These are phyloP conservation scores for Sugiyamaella chiloensis DNA, from an alignment of 805 yeast species.

Conservation along the genomic window DNA sequence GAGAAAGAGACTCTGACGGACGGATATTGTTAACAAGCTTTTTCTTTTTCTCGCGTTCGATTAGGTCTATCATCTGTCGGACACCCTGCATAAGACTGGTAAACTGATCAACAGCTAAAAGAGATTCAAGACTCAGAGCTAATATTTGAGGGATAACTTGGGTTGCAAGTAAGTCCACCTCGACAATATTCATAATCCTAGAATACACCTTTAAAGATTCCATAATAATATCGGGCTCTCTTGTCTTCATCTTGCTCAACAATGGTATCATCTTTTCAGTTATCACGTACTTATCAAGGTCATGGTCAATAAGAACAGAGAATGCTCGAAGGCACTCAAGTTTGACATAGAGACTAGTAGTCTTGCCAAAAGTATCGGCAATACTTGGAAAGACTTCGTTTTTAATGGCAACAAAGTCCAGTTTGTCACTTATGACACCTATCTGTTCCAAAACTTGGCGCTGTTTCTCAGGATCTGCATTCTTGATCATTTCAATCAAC, in stretches of 20 bases:
- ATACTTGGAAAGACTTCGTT: slow-evolving; percentile 71
- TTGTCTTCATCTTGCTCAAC: slow-evolving; percentile 67
- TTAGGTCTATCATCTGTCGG: slow-evolving; percentile 39
- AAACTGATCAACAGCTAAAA: slow-evolving; percentile 44
- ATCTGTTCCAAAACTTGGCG: slow-evolving; percentile 49
- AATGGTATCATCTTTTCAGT: slow-evolving; percentile 80
- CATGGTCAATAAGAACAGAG: slow-evolving; percentile 45
- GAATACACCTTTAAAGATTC: slow-evolving; percentile 46
- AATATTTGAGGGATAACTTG: slow-evolving; percentile 53
- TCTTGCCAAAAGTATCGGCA: slow-evolving; percentile 71
- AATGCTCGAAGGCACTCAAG: slow-evolving; percentile 62
- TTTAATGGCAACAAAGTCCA: slow-evolving; percentile 70
- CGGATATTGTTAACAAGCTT: slow-evolving; percentile 27
- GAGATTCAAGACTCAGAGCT: slow-evolving; percentile 46
- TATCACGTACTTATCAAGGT: slow-evolving; percentile 65
- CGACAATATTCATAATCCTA: slow-evolving; percentile 37
- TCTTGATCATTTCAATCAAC: slow-evolving; percentile 35
- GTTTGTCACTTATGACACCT: slow-evolving; percentile 40
- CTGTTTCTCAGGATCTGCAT: slow-evolving; percentile 43
- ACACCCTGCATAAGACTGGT: slow-evolving; percentile 38
- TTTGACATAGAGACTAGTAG: slow-evolving; percentile 80
- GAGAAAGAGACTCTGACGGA: slow-evolving; percentile 2
- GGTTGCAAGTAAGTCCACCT: slow-evolving; percentile 51
- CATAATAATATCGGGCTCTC: slow-evolving; percentile 63
- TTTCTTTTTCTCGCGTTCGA: slow-evolving; percentile 44